These are phyloP conservation scores for Fraxinus floribunda DNA, from an alignment of 305 asterid genomes.

Conservation along the genomic window DNA sequence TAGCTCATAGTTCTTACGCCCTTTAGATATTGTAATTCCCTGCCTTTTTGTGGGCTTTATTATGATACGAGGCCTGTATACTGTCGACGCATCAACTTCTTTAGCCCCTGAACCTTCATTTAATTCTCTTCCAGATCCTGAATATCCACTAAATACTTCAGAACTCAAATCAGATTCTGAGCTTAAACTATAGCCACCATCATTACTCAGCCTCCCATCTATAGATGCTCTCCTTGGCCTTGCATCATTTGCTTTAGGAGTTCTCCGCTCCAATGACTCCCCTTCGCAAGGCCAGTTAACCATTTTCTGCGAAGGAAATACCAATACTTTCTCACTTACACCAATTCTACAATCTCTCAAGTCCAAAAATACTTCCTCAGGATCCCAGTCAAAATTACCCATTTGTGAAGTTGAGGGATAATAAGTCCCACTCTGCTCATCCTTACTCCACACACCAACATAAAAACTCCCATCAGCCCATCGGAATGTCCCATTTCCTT, in stretches of 20 bases:
- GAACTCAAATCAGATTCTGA: conserved; percentile 54
- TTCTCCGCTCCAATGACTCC: conserved; percentile 33
- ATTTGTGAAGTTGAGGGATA: conserved; percentile 55
- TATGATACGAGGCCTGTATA: conserved; percentile 36
- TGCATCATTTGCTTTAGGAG: conserved; percentile 25
- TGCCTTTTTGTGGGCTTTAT: conserved; percentile 57
- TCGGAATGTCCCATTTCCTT: conserved; percentile 75
- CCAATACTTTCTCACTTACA: conserved; percentile 50
- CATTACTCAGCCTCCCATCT: conserved; percentile 43
- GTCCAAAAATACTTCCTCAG: conserved; percentile 50
- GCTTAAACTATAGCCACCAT: conserved; percentile 32
- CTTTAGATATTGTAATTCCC: conserved; percentile 69
- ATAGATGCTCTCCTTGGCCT: conserved; percentile 36
- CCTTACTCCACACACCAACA: conserved; percentile 78
- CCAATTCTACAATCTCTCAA: conserved; percentile 46
- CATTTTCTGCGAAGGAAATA: conserved; percentile 65
- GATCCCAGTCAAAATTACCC: conserved; percentile 67
- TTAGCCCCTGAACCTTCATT: conserved; percentile 36
- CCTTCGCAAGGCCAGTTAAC: conserved; percentile 60
- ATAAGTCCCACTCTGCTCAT: conserved; percentile 79
- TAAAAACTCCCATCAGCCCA: conserved; percentile 90
- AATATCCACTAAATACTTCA: conserved; percentile 36
- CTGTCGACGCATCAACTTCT: conserved; percentile 39
- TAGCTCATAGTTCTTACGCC: conserved; percentile 81
- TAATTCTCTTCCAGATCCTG: conserved; percentile 37